A percentile compares a stretch with the other conserved stretches of the same genome.
phyloP scores from a whole-genome alignment of 495 filamentous ascomycete species.

The Neurospora pannonica region DNA sequence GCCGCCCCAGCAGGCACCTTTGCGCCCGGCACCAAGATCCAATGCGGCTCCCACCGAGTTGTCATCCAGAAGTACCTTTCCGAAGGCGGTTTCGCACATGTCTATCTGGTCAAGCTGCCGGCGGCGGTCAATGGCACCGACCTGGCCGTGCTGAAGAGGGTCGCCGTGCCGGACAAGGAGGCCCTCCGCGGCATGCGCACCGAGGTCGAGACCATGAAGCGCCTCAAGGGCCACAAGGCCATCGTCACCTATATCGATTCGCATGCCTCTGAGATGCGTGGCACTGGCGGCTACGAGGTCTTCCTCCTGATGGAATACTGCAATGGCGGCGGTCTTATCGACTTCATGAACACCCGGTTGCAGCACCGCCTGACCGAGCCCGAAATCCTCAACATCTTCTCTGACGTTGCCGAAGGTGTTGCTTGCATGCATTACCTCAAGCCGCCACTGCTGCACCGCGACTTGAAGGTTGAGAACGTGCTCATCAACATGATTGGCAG shows the following conservation, averaged over 20 bases:
- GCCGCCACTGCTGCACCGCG: constrained; percentile 84
- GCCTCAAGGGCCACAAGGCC: constrained; percentile 86
- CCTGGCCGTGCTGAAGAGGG: constrained; percentile 83
- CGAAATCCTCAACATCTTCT: constrained; percentile 93
- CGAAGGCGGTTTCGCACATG: constrained; percentile 96
- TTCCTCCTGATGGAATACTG: constrained; percentile 96
- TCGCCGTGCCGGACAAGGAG: constrained; percentile 95
- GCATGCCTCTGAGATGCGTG: constrained; percentile 86
- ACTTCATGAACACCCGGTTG: constrained; percentile 98
- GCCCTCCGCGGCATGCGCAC: constrained; percentile 91
- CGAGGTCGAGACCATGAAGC: constrained; percentile 99
- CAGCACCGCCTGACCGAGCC: constrained; percentile 96
- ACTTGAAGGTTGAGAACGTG: constrained; percentile 97
- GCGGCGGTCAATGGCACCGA: constrained; percentile 71
- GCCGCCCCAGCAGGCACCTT: constrained; percentile 81
- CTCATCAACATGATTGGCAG: constrained; percentile 59
- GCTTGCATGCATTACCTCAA: constrained; percentile 99
- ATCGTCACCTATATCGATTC: constrained; percentile 98
- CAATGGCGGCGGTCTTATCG: constrained; percentile 81
- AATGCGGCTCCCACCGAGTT: constrained; percentile 85
- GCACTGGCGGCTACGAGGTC: constrained; percentile 86
- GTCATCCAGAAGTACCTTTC: constrained; percentile 97
- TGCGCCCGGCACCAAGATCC: constrained; percentile 85
- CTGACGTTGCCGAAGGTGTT: constrained; percentile 89
- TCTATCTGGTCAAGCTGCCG: constrained; percentile 86